Conservation (phyloP, 495 filamentous ascomycete genomes). For the Hapsidospora chrysogenum region DNA sequence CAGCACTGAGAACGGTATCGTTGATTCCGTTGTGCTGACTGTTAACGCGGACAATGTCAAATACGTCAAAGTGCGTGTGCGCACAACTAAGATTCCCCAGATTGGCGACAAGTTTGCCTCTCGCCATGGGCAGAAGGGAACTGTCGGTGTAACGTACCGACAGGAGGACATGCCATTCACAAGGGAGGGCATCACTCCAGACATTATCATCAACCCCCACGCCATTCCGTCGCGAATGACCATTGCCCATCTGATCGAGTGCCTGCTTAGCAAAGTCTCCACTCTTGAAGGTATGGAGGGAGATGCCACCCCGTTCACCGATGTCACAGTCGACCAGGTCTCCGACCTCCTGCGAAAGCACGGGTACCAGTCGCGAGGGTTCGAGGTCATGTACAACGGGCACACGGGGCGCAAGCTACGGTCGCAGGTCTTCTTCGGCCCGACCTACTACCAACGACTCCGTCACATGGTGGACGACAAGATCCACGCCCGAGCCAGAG, state of each 20-base stretch:
- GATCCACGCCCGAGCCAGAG: slow-evolving; percentile 92
- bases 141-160: slow-evolving; percentile 92
- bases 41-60: slow-evolving; percentile 81
- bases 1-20: slow-evolving; percentile 89
- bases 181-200: slow-evolving; percentile 73
- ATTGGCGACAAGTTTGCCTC: slow-evolving; percentile 99
- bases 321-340: slow-evolving; percentile 90
- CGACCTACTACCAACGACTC: slow-evolving; percentile 97
- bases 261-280: slow-evolving; percentile 87
- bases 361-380: slow-evolving; percentile 92
- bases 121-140: slow-evolving; percentile 97
- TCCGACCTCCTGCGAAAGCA: slow-evolving; percentile 76
- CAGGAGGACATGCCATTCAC: slow-evolving; percentile 99
- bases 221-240: slow-evolving; percentile 99
- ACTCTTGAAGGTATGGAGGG: slow-evolving; percentile 83
- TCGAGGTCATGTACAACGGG: slow-evolving; percentile 97
- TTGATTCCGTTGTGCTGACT: slow-evolving; percentile 83
- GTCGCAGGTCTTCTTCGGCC: slow-evolving; percentile 90
- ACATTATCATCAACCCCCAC: slow-evolving; percentile 98
- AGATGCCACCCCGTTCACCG: slow-evolving; percentile 95
- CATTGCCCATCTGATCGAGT: slow-evolving; percentile 99
- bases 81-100: slow-evolving; percentile 94
- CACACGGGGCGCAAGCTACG: slow-evolving; percentile 87
- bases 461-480: slow-evolving; percentile 99
- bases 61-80: slow-evolving; percentile 92